Base-by-base conservation (phyloP, 176 grass and related monocot species). In the Hordeum marinum region DNA sequence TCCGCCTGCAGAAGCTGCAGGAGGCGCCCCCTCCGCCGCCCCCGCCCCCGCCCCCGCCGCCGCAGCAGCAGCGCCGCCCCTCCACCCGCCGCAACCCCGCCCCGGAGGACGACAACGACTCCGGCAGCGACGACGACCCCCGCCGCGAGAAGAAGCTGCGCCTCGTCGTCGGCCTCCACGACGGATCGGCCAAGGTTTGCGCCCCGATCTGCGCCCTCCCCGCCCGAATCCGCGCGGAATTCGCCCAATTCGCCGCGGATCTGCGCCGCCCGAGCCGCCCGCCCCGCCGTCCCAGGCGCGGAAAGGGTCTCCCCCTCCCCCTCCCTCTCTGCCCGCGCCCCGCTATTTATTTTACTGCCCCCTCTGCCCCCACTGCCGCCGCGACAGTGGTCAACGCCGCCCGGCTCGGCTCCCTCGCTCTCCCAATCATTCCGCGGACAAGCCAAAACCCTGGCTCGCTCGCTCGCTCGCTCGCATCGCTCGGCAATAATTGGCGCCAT, bases 121-220 rank as follows among this genome's bases (percentile, higher is more conserved):
- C 90, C 27, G 91, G 46, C 20, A 88, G 80, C 20, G 90, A 83
- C 11, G 87, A 84, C 4, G 14, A 80, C 62, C 78, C 76, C 23
- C 87, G 97, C 25, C 89, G 87, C 74, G 91, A 92, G 91, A 99
- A 91, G 90, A 99, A 99, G 92, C 86, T 99, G 20, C 91, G 97
- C 9, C 84, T 91, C 72, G 94, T 99, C 48, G 88, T 83, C 80
- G 90, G 89, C 40, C 89, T 91, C 68, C 85, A 66, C 67, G 84
- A 85, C 83, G 93, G 85, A 84, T 90, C 90, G 14, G 83, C 69
- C 77, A 83, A 85, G 87, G 91, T 90, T 18, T 9, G 12, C 9
- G 20, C 32, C 9, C 85, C 85, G 85, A 91, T 91, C 85, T 77
- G 80, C 65, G 60, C 34, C 74, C 17, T 63, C 48, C 21, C 59